phyloP scores from a whole-genome alignment of 495 filamentous ascomycete species.

The Penicillium herquei region DNA sequence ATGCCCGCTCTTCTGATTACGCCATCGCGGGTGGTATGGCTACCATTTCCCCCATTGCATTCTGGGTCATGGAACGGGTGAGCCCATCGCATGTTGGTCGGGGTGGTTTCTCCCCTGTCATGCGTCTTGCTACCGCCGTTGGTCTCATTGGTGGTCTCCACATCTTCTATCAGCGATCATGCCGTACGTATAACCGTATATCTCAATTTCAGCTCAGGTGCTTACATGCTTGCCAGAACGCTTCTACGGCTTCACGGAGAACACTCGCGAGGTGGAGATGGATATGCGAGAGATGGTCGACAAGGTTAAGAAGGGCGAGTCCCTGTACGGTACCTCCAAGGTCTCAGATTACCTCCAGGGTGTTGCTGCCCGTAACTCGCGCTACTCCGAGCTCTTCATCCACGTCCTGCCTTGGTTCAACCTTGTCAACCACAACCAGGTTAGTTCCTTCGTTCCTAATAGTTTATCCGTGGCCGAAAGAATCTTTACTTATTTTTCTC shows the following conservation, averaged over 20 bases:
- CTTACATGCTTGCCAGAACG: constrained; percentile 46
- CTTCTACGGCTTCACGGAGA: constrained; percentile 93
- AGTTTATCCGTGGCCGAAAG: neutral
- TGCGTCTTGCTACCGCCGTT: constrained; percentile 74
- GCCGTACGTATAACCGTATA: constrained; percentile 40
- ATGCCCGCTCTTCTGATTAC: constrained; percentile 84
- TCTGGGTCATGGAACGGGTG: constrained; percentile 76
- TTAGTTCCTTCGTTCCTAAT: constrained; percentile 23
- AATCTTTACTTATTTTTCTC: neutral
- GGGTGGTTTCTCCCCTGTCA: constrained; percentile 74
- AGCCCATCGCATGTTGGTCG: constrained; percentile 77
- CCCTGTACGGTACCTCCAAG: constrained; percentile 80
- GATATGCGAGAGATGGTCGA: constrained; percentile 98
- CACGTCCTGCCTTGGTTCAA: constrained; percentile 94
- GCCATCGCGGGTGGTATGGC: constrained; percentile 62
- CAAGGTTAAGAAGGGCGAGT: constrained; percentile 86
- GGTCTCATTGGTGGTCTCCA: constrained; percentile 74
- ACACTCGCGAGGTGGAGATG: constrained; percentile 85
- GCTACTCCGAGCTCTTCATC: constrained; percentile 80
- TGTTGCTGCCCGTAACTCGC: constrained; percentile 85
- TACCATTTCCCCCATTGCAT: constrained; percentile 65
- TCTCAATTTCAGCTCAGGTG: neutral
- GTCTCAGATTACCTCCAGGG: constrained; percentile 88
- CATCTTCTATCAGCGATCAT: constrained; percentile 73
- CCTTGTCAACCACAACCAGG: constrained; percentile 90